phyloP scores from a whole-genome alignment of 768 basidiomycete genomes.

The Arthromyces matolae region DNA sequence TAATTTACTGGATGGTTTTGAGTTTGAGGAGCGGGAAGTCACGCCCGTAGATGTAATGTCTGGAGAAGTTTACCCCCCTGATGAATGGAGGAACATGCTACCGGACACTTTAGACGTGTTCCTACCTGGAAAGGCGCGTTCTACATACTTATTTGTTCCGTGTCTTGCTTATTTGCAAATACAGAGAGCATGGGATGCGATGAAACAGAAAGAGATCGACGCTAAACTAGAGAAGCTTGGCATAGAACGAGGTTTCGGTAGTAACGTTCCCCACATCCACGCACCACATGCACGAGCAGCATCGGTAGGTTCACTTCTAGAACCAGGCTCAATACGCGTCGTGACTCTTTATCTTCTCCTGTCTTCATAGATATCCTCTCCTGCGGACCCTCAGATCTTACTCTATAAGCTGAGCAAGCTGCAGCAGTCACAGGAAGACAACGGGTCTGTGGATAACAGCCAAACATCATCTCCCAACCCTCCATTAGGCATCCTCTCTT shows the following conservation, averaged over 20 bases:
- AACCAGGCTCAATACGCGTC: constrained; percentile 21
- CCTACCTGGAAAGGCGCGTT: constrained; percentile 70
- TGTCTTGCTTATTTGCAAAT: constrained; percentile 8
- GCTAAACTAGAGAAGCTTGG: constrained; percentile 79
- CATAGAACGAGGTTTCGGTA: constrained; percentile 62
- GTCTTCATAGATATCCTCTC: constrained; percentile 72
- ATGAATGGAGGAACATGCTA: constrained; percentile 51
- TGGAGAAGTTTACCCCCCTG: constrained; percentile 60
- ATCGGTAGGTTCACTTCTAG: constrained; percentile 53
- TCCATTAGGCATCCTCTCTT: constrained; percentile 40
- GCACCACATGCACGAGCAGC: constrained; percentile 81
- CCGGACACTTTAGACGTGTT: constrained; percentile 76
- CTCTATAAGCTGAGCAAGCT: constrained; percentile 83
- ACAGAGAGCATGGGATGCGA: constrained; percentile 70
- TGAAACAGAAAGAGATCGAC: constrained; percentile 72
- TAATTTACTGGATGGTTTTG: constrained; percentile 38
- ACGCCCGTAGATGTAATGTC: constrained; percentile 35
- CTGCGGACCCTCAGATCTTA: constrained; percentile 79
- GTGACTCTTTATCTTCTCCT: constrained; percentile 2
- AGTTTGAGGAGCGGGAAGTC: constrained; percentile 20
- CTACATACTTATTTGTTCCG: constrained; percentile 4
- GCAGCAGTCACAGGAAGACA: constrained; percentile 62
- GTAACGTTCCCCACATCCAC: constrained; percentile 55
- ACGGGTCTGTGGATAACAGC: constrained; percentile 42
- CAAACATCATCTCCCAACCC: constrained; percentile 65